These are phyloP conservation scores for Hymenoscyphus fructigenus DNA, from an alignment of 2,329 filamentous ascomycete species.

Conservation along the genomic window DNA sequence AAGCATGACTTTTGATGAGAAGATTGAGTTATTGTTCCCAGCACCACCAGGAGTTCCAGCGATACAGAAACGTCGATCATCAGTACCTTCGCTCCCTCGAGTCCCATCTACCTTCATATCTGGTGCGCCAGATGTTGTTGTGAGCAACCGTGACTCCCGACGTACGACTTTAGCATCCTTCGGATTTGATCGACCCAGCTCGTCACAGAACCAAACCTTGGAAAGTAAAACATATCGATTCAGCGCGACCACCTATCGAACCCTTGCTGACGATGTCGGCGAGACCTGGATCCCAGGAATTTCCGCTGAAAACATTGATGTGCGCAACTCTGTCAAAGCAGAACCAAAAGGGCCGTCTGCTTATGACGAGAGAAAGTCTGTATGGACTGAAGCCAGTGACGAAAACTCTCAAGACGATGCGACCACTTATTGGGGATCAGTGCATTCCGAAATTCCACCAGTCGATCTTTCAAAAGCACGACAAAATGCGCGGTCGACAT, in stretches of 20 bases:
- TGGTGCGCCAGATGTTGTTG: conserved; percentile 29
- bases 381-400: conserved; percentile 34
- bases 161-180: conserved; percentile 32
- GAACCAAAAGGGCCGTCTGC: conserved; percentile 15
- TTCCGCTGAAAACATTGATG: conserved; percentile 12
- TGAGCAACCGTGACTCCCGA: conserved; percentile 29
- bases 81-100: conserved; percentile 46
- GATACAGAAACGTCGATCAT: conserved; percentile 39
- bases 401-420: conserved; percentile 42
- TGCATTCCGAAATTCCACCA: conserved; percentile 49
- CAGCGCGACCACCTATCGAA: conserved; percentile 37
- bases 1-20: conserved; percentile 60
- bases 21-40: conserved; percentile 53
- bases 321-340: conserved; percentile 14
- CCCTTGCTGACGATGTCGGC: conserved; percentile 38
- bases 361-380: conserved; percentile 37
- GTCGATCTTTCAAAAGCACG: conserved; percentile 45
- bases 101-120: conserved; percentile 30
- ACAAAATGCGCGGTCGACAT: conserved; percentile 43
- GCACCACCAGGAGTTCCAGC: conserved; percentile 34
- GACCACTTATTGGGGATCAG: conserved; percentile 49
- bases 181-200: conserved; percentile 9
- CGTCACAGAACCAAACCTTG: conserved; percentile 10
- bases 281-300: conserved; percentile 44
- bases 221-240: conserved; percentile 29